Conservation (phyloP, 2,329 filamentous ascomycete genomes). For the Colletotrichum plurivorum region DNA sequence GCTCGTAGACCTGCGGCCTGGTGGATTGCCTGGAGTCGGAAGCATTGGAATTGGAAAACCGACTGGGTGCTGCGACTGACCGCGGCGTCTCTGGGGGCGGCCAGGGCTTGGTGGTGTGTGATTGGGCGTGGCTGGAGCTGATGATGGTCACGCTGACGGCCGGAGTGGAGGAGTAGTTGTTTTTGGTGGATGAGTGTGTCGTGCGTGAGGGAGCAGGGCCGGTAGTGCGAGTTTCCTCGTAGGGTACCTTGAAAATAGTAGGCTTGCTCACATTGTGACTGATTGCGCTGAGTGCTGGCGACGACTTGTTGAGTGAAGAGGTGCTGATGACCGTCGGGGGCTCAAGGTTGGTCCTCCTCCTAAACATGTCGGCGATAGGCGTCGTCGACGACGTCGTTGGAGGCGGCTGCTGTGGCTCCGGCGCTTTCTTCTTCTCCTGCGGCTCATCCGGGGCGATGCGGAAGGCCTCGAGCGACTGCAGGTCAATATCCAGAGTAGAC, state of each 20-base stretch:
- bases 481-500: constrained; percentile 31
- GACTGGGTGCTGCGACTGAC: background rate
- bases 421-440: background rate
- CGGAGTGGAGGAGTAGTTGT: background rate
- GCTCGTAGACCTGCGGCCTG: constrained; percentile 13
- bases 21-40: constrained; percentile 8
- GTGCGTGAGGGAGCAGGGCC: background rate
- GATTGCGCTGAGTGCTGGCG: background rate
- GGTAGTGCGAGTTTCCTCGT: constrained; percentile 11
- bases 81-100: constrained; percentile 21
- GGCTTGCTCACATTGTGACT: background rate
- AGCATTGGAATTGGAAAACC: background rate
- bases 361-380: constrained; percentile 36
- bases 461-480: constrained; percentile 32
- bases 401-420: constrained; percentile 2
- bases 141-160: constrained; percentile 18
- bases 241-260: background rate
- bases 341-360: constrained; percentile 5
- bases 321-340: background rate
- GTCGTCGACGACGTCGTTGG: constrained; percentile 25
- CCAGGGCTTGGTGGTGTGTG: constrained; percentile 25
- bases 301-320: background rate
- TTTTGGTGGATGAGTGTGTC: background rate
- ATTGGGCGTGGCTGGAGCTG: constrained; percentile 18
- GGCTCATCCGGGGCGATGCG: constrained; percentile 10